Evolutionary conservation across 495 filamentous ascomycete genomes (phyloP).

Genomic region (Daldinia childiae): DNA sequence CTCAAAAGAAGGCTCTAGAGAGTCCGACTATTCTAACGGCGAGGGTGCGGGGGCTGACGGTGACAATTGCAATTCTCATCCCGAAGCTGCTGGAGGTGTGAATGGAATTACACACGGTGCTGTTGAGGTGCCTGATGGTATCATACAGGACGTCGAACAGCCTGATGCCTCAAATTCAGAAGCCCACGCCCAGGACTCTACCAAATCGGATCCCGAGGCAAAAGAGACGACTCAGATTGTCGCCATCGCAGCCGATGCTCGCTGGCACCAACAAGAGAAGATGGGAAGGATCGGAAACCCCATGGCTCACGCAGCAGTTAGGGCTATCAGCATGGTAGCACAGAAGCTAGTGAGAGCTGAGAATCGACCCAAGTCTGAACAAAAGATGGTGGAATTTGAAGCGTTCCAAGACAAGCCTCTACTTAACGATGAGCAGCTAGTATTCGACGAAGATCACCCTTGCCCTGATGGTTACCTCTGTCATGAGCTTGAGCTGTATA

Average conservation of each 20-base stretch:
- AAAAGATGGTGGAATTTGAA: conserved; percentile 55
- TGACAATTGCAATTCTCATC: conserved; percentile 1
- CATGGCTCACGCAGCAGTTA: conserved; percentile 83
- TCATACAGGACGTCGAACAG: conserved; percentile 11
- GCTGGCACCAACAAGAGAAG: conserved; percentile 66
- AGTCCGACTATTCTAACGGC: conserved; percentile 30
- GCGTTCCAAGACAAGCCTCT: conserved; percentile 57
- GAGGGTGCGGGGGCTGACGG: conserved; percentile 41
- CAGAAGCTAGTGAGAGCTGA: conserved; percentile 67
- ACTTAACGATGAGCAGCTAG: conserved; percentile 52
- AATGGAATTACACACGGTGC: background rate
- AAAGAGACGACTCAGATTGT: conserved; percentile 61
- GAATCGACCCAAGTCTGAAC: conserved; percentile 38
- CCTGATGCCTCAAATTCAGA: conserved; percentile 26
- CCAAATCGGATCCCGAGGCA: conserved; percentile 46
- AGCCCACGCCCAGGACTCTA: conserved; percentile 28
- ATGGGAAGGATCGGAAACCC: conserved; percentile 67
- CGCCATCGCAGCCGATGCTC: conserved; percentile 80
- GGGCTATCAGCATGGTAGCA: conserved; percentile 88
- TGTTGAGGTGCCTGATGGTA: background rate
- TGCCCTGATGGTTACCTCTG: conserved; percentile 86
- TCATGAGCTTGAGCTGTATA: conserved; percentile 86
- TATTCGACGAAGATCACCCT: conserved; percentile 57
- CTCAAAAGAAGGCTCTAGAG: conserved; percentile 24
- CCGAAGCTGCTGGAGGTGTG: background rate